These are phyloP conservation scores for Brassica nigra DNA, from an alignment of 345 rosid genomes.

Conservation along the genomic window DNA sequence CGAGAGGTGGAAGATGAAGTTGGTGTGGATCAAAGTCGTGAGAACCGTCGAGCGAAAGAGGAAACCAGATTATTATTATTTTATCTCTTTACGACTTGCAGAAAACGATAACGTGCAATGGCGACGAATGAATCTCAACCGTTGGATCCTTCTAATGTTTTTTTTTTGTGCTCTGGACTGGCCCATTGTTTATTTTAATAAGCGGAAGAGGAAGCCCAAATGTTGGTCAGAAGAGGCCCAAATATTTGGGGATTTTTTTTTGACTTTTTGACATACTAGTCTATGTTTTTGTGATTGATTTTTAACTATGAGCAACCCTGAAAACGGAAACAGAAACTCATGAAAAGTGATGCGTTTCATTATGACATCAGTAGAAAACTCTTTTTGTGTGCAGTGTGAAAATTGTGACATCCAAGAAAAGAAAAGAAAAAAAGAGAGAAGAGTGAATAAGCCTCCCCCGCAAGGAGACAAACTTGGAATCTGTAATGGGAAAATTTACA, in stretches of 20 bases:
- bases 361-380: not conserved
- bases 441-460: not conserved
- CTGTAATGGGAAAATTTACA: not conserved
- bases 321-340: not conserved
- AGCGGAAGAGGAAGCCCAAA: conserved; percentile 14
- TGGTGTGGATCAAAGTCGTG: conserved; percentile 8
- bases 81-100: not conserved
- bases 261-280: not conserved
- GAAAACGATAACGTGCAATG: conserved; percentile 11
- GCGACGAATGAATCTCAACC: conserved; percentile 17
- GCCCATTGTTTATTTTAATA: not conserved
- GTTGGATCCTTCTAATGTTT: not conserved
- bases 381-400: not conserved
- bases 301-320: not conserved
- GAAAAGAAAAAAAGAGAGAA: not conserved
- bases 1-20: conserved; percentile 24
- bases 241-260: not conserved
- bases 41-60: conserved; percentile 16
- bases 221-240: conserved; percentile 9
- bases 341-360: not conserved
- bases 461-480: not conserved
- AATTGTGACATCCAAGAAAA: not conserved
- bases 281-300: not conserved
- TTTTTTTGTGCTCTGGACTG: not conserved
- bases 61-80: conserved; percentile 4